phyloP scores from a whole-genome alignment of 208 protist genomes.

The Trypanosoma lewisi region DNA sequence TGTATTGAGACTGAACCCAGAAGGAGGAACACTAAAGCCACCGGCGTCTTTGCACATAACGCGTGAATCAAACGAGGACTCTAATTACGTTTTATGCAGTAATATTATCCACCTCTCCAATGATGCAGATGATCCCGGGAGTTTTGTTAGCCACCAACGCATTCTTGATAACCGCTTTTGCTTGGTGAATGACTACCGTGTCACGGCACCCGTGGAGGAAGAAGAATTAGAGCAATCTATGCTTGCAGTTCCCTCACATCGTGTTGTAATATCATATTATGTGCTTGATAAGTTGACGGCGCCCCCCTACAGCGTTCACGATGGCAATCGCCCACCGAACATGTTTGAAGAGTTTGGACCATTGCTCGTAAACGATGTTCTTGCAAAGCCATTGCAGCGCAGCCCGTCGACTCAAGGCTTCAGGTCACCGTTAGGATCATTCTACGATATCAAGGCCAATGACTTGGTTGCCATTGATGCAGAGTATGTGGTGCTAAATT shows the following conservation, averaged over 20 bases:
- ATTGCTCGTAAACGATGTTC: slow-evolving; percentile 77
- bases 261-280: slow-evolving; percentile 82
- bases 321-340: slow-evolving; percentile 73
- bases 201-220: slow-evolving; percentile 73
- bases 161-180: slow-evolving; percentile 80
- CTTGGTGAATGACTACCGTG: slow-evolving; percentile 88
- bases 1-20: slow-evolving; percentile 86
- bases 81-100: slow-evolving; percentile 85
- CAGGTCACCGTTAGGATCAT: slow-evolving; percentile 58
- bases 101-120: slow-evolving; percentile 89
- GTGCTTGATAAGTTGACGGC: slow-evolving; percentile 67
- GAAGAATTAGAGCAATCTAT: slow-evolving; percentile 71
- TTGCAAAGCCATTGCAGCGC: slow-evolving; percentile 63
- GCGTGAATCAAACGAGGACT: slow-evolving; percentile 75
- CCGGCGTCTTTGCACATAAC: slow-evolving; percentile 82
- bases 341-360: slow-evolving; percentile 76
- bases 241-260: slow-evolving; percentile 74
- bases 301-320: slow-evolving; percentile 55
- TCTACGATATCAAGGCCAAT: slow-evolving; percentile 66
- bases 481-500: slow-evolving; percentile 88
- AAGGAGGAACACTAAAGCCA: slow-evolving; percentile 85
- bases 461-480: slow-evolving; percentile 88
- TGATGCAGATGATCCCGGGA: slow-evolving; percentile 81
- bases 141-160: slow-evolving; percentile 88
- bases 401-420: slow-evolving; percentile 59